Evolutionary conservation across 2,329 filamentous ascomycete genomes (phyloP), one percentile per base, ranked within the genome.

Genomic region (Tolypocladium guangdongense): DNA sequence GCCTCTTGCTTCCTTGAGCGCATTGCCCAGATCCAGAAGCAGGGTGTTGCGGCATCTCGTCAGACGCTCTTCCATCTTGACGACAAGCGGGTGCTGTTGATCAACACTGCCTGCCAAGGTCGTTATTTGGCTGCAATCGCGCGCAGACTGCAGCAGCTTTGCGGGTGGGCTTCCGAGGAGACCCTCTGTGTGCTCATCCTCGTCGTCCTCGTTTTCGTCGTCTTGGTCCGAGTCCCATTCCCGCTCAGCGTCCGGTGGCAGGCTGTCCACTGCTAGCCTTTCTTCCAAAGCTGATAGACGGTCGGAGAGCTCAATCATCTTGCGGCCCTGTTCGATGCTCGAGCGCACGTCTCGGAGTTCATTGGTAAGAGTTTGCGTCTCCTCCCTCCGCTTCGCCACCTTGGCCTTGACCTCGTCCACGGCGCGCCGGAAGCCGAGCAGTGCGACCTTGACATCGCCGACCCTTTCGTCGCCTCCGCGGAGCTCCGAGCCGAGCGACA

Each of bases 401-500:
- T 77, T 78, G 11, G 72, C 74, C 64, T 83, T 83, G 49, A 97
- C 78, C 50, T 84, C 84, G 58, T 88, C 84, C 0, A 96, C 81
- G 51, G 93, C 90, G 58, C 91, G 80, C 56, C 84, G 78, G 63
- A 99, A 96, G 0, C 90, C 90, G 56, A 97, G 68, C 53, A 99
- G 71, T 0, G 90, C 90, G 0, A 99, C 87, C 45, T 89, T 81
- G 35, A 97, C 86, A 64, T 95, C 90, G 66, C 95, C 91, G 0
- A 96, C 86, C 66, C 86, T 88, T 63, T 96, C 92, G 64, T 95
- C 91, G 8, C 95, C 95, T 3, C 91, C 91, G 52, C 83, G 82
- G 45, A 99, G 73, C 61, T 90, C 88, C 48, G 80, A 83, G 0
- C 93, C 95, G 0, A 99, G 73, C 0, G 84, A 85, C 5, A 99